These are phyloP conservation scores for Aspergillus hiratsukae DNA, from an alignment of 2,329 filamentous ascomycete genomes.

Conservation along the genomic window DNA sequence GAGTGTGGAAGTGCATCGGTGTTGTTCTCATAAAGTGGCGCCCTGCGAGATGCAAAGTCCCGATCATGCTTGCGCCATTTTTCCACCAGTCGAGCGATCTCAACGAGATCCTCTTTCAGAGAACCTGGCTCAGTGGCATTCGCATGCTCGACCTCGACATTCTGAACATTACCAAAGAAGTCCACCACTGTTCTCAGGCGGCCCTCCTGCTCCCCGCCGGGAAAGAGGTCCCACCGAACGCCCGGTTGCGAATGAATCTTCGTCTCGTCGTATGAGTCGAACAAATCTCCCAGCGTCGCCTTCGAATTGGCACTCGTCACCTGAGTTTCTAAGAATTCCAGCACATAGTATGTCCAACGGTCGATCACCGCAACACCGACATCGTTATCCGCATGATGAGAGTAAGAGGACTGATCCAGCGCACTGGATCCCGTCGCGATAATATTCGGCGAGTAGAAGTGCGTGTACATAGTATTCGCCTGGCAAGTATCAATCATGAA, in stretches of 20 bases:
- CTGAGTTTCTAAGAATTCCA: slow-evolving; percentile 91
- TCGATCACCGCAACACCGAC: slow-evolving; percentile 98
- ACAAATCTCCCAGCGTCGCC: slow-evolving; percentile 86
- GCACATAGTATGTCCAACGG: slow-evolving; percentile 96
- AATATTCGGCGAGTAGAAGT: slow-evolving; percentile 97
- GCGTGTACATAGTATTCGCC: slow-evolving; percentile 98
- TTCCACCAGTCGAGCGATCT: slow-evolving; percentile 61
- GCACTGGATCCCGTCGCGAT: slow-evolving; percentile 96
- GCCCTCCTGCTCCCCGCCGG: slow-evolving; percentile 71
- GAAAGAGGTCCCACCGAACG: slow-evolving; percentile 92
- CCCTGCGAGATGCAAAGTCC: slow-evolving; percentile 24
- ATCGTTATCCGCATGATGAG: slow-evolving; percentile 95
- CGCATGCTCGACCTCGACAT: slow-evolving; percentile 76
- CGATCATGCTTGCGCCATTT: slow-evolving; percentile 41
- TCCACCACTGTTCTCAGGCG: slow-evolving; percentile 82
- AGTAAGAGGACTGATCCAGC: slow-evolving; percentile 94
- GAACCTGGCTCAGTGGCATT: slow-evolving; percentile 49
- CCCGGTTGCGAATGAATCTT: slow-evolving; percentile 94
- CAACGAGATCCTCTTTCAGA: slow-evolving; percentile 66
- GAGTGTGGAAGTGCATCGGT: slow-evolving; percentile 7
- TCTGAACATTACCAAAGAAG: slow-evolving; percentile 98
- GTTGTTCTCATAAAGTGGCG: slow-evolving; percentile 13
- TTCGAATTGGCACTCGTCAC: slow-evolving; percentile 82
- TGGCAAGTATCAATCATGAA: slow-evolving; percentile 99
- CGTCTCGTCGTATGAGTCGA: slow-evolving; percentile 90